Conservation (phyloP, 148 eudicot genomes). For the Camellia sinensis region DNA sequence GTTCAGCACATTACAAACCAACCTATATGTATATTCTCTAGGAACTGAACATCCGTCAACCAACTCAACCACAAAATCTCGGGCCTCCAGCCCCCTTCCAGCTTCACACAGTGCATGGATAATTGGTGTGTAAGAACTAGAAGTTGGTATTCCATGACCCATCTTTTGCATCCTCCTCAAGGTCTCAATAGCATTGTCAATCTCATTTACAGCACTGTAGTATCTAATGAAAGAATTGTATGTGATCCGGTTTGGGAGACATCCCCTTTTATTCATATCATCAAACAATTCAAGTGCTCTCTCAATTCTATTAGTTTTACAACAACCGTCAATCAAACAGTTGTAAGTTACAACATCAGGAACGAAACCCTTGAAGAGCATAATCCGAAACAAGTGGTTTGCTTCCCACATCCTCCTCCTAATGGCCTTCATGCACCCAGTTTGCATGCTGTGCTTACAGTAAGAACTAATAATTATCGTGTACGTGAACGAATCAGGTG, state of each 20-base stretch:
- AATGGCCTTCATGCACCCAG: conserved; percentile 72
- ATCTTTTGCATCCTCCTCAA: conserved; percentile 53
- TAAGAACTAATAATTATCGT: conserved; percentile 76
- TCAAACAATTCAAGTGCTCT: conserved; percentile 81
- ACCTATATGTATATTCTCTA: conserved; percentile 72
- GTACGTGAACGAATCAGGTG: conserved; percentile 72
- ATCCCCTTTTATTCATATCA: conserved; percentile 62
- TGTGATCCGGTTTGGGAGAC: conserved; percentile 66
- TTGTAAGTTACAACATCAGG: conserved; percentile 93
- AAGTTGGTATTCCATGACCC: conserved; percentile 57
- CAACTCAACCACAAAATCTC: conserved; percentile 59
- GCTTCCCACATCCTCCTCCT: conserved; percentile 89
- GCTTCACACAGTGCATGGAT: conserved; percentile 75
- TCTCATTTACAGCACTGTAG: conserved; percentile 72
- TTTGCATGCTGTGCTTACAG: conserved; percentile 64
- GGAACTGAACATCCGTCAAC: conserved; percentile 66
- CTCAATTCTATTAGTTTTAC: conserved; percentile 79
- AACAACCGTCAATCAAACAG: conserved; percentile 81
- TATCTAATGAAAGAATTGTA: conserved; percentile 77
- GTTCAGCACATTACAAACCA: conserved; percentile 45
- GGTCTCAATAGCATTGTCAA: conserved; percentile 69
- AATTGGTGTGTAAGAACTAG: conserved; percentile 79
- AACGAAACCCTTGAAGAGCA: conserved; percentile 77
- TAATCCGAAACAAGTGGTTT: conserved; percentile 66
- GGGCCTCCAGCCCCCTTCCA: conserved; percentile 61